These are phyloP conservation scores for Solanum megistacrolobum DNA, from an alignment of 257 asterid species.

Conservation along the genomic window DNA sequence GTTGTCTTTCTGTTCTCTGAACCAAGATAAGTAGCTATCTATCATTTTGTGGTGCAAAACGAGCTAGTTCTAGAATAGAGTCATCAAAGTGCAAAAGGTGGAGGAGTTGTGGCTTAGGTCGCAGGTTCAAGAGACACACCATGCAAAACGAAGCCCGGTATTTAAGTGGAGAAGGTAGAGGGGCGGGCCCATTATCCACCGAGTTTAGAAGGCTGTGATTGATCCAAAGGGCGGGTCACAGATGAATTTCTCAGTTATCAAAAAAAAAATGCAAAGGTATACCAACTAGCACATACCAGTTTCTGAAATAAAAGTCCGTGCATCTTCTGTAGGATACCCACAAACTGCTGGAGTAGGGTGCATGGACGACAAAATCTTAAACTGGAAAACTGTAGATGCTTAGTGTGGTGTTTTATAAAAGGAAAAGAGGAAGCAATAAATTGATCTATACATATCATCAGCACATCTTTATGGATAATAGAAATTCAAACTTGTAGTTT, in stretches of 20 bases:
- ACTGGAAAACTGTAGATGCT: conserved; percentile 34
- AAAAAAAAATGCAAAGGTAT: neutral
- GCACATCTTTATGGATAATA: neutral
- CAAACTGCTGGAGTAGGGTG: conserved; percentile 99
- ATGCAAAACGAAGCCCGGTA: too few species aligned
- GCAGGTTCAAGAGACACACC: too few species aligned
- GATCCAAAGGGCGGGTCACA: too few species aligned
- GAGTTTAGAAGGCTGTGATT: too few species aligned
- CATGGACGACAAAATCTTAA: conserved; percentile 67
- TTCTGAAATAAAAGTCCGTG: conserved; percentile 61
- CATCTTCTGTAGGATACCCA: conserved; percentile 90
- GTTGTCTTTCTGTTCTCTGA: neutral
- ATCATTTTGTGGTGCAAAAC: neutral
- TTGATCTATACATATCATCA: neutral
- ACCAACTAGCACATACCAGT: conserved; percentile 37
- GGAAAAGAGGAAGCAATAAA: neutral
- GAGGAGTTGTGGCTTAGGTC: too few species aligned
- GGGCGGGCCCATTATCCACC: too few species aligned
- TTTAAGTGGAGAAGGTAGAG: too few species aligned
- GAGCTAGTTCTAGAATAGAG: neutral
- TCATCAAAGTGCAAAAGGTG: neutral
- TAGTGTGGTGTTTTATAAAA: neutral
- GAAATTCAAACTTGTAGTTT: neutral
- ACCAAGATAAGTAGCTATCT: neutral
- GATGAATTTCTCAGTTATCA: too few species aligned